Percentiles rank a stretch among this genome's conserved stretches.
Conservation (phyloP, 129 eudicot species). For the Artemisia tridentata region DNA sequence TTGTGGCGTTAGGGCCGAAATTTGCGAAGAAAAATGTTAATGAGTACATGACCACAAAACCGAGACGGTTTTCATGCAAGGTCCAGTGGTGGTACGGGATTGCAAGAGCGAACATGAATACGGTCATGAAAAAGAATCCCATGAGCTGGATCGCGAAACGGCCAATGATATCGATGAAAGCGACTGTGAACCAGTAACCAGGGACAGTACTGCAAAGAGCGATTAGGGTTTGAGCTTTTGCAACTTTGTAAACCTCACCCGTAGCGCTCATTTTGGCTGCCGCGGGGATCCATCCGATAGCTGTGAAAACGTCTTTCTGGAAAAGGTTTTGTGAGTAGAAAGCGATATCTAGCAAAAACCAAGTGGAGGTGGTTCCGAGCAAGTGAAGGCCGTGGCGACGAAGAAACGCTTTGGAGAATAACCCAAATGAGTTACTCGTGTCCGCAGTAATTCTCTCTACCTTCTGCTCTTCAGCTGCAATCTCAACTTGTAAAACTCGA, state of each 20-base stretch:
- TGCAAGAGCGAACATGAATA: conserved; percentile 74
- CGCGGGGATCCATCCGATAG: conserved; percentile 62
- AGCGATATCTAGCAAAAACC: conserved; percentile 69
- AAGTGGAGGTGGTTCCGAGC: conserved; percentile 61
- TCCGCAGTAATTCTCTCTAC: background rate
- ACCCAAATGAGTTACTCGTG: conserved; percentile 37
- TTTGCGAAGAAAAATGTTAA: conserved; percentile 72
- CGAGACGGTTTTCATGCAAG: conserved; percentile 51
- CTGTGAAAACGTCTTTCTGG: conserved; percentile 63
- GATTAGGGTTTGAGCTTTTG: conserved; percentile 76
- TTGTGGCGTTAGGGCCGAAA: conserved; percentile 70
- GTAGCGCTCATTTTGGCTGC: conserved; percentile 56
- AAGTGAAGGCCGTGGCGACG: conserved; percentile 64
- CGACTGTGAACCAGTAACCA: conserved; percentile 77
- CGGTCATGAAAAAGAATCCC: conserved; percentile 73
- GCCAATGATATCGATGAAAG: conserved; percentile 54
- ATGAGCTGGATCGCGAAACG: conserved; percentile 55
- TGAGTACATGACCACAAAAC: conserved; percentile 65
- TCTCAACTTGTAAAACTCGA: conserved; percentile 57
- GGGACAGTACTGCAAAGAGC: conserved; percentile 78
- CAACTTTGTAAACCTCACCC: conserved; percentile 50
- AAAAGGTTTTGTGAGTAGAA: conserved; percentile 67
- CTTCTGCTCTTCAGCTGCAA: conserved; percentile 50
- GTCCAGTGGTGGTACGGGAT: conserved; percentile 75
- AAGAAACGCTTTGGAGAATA: conserved; percentile 48